Evolutionary conservation across 176 grass and related monocot genomes (phyloP), one percentile per base, ranked within the genome.

Genomic region (Ananas comosus): DNA sequence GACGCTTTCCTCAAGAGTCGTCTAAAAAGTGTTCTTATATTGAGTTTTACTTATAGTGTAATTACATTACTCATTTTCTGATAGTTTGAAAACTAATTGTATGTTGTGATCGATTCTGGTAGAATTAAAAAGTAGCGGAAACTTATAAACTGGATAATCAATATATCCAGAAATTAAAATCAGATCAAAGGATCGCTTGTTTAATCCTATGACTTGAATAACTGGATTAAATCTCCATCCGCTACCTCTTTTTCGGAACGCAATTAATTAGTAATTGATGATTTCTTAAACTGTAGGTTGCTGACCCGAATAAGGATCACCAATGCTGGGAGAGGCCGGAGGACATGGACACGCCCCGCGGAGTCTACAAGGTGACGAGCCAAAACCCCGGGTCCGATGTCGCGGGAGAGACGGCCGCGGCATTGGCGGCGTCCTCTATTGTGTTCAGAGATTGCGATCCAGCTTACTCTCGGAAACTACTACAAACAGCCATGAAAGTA

Each of bases 311-410:
- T 76, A 75, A 84, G 83, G 91, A 95, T 52, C 91, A 95, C 73
- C 33, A 18, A 12, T 90, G 91, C 79, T 90, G 87, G 83, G 83
- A 90, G 70, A 24, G 91, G 48, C 76, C 91, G 1, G 82, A 96
- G 71, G 91, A 91, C 82, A 87, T 85, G 87, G 87, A 90, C 66
- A 90, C 83, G 14, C 81, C 87, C 2, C 75, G 91, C 1, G 63
- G 4, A 16, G 84, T 74, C 6, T 95, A 87, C 72, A 80, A 79
- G 72, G 86, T 95, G 29, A 87, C 80, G 13, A 68, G 58, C 0
- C 74, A 80, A 27, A 86, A 65, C 67, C 91, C 91, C 1, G 91
- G 83, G 0, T 95, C 91, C 12, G 87, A 95, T 72, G 91, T 95
- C 49, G 87, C 91, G 16, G 81, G 75, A n/a, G 91, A 95, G 82